A percentile compares a stretch with the other conserved stretches of the same genome.
Evolutionary conservation across 441 rosid genomes (phyloP).

Genomic region (Mallotus repandus): DNA sequence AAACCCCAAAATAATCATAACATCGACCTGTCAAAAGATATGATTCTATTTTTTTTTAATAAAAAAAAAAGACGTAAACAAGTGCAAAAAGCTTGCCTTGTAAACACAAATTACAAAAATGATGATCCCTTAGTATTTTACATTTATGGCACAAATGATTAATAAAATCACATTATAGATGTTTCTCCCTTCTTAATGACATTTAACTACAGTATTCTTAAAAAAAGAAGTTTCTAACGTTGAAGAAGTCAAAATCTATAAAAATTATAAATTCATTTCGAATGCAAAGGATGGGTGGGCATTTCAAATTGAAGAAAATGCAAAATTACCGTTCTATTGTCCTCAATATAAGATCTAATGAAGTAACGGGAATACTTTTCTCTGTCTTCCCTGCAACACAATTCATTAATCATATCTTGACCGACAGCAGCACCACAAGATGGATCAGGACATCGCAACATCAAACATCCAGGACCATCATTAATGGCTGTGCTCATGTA

Average conservation of each 20-base stretch:
- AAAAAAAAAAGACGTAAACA: not conserved
- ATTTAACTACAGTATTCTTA: not conserved
- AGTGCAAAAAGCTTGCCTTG: not conserved
- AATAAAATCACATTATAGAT: not conserved
- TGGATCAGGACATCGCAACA: slow-evolving; percentile 92
- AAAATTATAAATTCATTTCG: not conserved
- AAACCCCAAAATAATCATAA: not conserved
- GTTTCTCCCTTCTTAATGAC: not conserved
- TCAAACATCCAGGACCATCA: slow-evolving; percentile 97
- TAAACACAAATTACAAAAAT: not conserved
- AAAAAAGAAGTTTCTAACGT: not conserved
- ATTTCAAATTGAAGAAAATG: slow-evolving; percentile 4
- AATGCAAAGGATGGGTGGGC: not conserved
- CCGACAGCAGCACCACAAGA: slow-evolving; percentile 79
- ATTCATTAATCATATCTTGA: slow-evolving; percentile 67
- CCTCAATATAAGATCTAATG: slow-evolving; percentile 86
- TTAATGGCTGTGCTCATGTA: slow-evolving; percentile 72
- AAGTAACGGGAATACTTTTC: slow-evolving; percentile 70
- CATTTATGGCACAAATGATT: not conserved
- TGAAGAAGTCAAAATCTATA: not conserved
- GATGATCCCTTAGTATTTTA: not conserved
- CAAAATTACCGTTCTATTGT: slow-evolving; percentile 75
- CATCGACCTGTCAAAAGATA: not conserved
- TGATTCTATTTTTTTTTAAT: not conserved
- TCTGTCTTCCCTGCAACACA: slow-evolving; percentile 65